phyloP scores from a whole-genome alignment of 2,329 filamentous ascomycete species.

The Plectosphaerella cucumerina region DNA sequence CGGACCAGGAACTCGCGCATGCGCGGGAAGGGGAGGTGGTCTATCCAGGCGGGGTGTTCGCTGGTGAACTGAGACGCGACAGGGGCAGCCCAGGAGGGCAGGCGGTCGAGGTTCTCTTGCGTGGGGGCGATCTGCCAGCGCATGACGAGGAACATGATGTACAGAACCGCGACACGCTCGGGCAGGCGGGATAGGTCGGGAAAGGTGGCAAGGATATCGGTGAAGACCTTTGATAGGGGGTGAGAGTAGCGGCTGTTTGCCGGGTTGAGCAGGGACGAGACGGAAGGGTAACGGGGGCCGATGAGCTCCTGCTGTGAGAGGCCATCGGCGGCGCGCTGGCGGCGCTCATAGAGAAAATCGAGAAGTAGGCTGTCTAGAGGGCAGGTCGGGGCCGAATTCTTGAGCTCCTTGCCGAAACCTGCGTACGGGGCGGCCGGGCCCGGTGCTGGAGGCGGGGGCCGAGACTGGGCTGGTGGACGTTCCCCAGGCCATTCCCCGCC shows the following conservation, averaged over 20 bases:
- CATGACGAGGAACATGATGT: conserved; percentile 84
- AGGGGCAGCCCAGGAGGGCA: conserved; percentile 72
- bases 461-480: not conserved
- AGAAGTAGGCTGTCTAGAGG: conserved; percentile 75
- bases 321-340: conserved; percentile 62
- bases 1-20: conserved; percentile 66
- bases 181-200: conserved; percentile 74
- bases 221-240: conserved; percentile 78
- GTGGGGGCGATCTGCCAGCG: conserved; percentile 81
- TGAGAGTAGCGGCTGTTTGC: conserved; percentile 59
- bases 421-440: not conserved
- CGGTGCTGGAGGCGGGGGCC: not conserved
- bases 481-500: conserved; percentile 2
- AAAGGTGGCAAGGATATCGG: conserved; percentile 80
- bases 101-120: conserved; percentile 70
- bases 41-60: conserved; percentile 76
- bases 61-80: conserved; percentile 60
- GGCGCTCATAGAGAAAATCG: conserved; percentile 70
- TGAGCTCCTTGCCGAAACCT: conserved; percentile 34
- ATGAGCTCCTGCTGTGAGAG: conserved; percentile 61
- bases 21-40: conserved; percentile 73
- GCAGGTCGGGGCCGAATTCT: conserved; percentile 66
- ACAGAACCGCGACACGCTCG: conserved; percentile 77
- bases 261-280: conserved; percentile 74
- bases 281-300: conserved; percentile 75